Evolutionary conservation across 2,329 filamentous ascomycete genomes (phyloP), one percentile per base, ranked within the genome.

Genomic region (Apiospora rasikravindrae): DNA sequence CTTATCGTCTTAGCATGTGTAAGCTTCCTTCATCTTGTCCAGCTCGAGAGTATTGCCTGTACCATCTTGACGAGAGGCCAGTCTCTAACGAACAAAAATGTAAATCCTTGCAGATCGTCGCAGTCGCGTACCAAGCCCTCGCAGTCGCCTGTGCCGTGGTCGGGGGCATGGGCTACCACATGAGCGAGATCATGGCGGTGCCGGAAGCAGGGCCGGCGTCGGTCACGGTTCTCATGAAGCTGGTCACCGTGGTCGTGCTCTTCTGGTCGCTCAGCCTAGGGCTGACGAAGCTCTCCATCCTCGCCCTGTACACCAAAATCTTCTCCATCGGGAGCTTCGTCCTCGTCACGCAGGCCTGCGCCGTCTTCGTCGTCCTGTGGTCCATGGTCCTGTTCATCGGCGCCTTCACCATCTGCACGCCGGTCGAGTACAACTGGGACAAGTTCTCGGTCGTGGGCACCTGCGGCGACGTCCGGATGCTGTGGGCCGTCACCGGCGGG

Each of bases 401-500:
- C 3, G 72, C 76, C 47, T 75, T 70, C 69, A 75, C 73, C 72
- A 45, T 51, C 6, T 71, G 72, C 7, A 69, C 72, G 51, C 72
- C 72, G 6, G 40, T 73, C n/a, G 66, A 61, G 44, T 73, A 51
- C 22, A 69, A 69, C 51, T 73, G 72, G 72, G 72, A 71, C 53
- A 66, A 71, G 37, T 66, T 68, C 26, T 24, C 49, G 2, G 8
- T 19, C n/a, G 29, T 11, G 24, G 70, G 72, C 6, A 69, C 70
- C 8, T 61, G 53, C 11, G 53, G 53, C 53, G 53, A 61, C 16
- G 10, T 61, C 16, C 75, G 76, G 8, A 64, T 78, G 49, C 77
- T 76, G 4, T 82, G 77, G 73, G 74, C 77, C n/a, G 71, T 77
- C 10, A 80, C 80, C n/a, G 81, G 81, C 1, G 70, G 77, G 14